These are phyloP conservation scores for Hyaloscypha variabilis DNA, from an alignment of 495 filamentous ascomycete genomes.

Conservation along the genomic window DNA sequence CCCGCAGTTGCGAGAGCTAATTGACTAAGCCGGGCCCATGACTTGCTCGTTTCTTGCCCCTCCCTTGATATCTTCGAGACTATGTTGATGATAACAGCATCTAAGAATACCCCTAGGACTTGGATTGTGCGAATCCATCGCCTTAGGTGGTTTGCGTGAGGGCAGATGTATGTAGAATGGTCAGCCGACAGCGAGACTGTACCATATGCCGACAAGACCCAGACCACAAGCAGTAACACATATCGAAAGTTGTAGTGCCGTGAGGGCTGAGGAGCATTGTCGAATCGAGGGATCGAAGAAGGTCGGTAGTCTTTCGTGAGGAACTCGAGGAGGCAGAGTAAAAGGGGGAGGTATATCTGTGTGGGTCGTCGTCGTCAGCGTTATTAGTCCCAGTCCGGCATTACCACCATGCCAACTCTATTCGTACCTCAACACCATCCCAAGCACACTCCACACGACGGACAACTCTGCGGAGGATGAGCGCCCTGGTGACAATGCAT, in stretches of 20 bases:
- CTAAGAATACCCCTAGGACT: conserved; percentile 18
- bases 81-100: conserved; percentile 14
- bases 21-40: conserved; percentile 9
- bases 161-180: conserved; percentile 18
- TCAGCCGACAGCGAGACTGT: conserved; percentile 2
- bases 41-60: not conserved
- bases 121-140: conserved; percentile 7
- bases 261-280: not conserved
- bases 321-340: conserved; percentile 11
- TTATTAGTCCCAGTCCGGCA: not conserved
- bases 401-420: not conserved
- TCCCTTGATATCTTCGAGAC: conserved; percentile 10
- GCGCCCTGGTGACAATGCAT: not conserved
- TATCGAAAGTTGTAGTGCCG: not conserved
- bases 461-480: conserved; percentile 14
- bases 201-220: conserved; percentile 2
- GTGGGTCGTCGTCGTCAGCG: not conserved
- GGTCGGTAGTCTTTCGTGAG: not conserved
- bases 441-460: conserved; percentile 14
- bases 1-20: not conserved
- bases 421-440: conserved; percentile 21
- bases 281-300: not conserved
- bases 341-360: conserved; percentile 19
- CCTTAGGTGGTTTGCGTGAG: not conserved
- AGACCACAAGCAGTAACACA: not conserved